Evolutionary conservation across 306 rosid genomes (phyloP).

Genomic region (Mimosa bimucronata): DNA sequence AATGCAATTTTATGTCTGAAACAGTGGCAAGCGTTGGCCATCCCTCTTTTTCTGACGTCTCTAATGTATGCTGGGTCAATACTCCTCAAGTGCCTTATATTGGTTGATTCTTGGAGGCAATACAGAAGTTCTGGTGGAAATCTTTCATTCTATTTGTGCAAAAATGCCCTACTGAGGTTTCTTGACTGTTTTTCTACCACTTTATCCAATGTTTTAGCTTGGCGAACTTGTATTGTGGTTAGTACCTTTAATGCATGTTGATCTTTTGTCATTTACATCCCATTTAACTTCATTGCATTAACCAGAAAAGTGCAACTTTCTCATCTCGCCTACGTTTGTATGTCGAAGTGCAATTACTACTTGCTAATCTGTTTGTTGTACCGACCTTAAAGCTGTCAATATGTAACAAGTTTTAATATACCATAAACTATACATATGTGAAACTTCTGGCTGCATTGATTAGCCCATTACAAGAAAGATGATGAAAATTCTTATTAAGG

Average conservation of each 20-base stretch:
- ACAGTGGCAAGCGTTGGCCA: slow-evolving; percentile 91
- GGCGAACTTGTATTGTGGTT: slow-evolving; percentile 92
- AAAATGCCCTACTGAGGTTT: slow-evolving; percentile 33
- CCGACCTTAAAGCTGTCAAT: not conserved
- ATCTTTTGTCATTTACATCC: slow-evolving; percentile 3
- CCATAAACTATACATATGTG: not conserved
- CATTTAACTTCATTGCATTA: not conserved
- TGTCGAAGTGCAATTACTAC: not conserved
- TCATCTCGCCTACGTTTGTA: not conserved
- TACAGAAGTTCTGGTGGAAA: slow-evolving; percentile 41
- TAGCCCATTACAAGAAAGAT: not conserved
- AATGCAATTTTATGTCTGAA: slow-evolving; percentile 73
- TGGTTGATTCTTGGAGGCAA: slow-evolving; percentile 61
- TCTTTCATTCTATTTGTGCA: slow-evolving; percentile 48
- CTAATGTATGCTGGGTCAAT: slow-evolving; percentile 83
- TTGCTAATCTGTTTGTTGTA: not conserved
- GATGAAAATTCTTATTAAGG: not conserved
- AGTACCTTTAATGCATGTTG: slow-evolving; percentile 40
- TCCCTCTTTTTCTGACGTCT: slow-evolving; percentile 84
- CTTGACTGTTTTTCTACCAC: slow-evolving; percentile 40
- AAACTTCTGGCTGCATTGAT: slow-evolving; percentile 5
- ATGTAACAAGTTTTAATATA: not conserved
- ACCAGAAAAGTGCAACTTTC: not conserved
- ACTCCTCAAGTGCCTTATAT: slow-evolving; percentile 56
- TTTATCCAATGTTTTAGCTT: slow-evolving; percentile 60